phyloP scores from a whole-genome alignment of 345 rosid genomes.

The Corchorus capsularis region DNA sequence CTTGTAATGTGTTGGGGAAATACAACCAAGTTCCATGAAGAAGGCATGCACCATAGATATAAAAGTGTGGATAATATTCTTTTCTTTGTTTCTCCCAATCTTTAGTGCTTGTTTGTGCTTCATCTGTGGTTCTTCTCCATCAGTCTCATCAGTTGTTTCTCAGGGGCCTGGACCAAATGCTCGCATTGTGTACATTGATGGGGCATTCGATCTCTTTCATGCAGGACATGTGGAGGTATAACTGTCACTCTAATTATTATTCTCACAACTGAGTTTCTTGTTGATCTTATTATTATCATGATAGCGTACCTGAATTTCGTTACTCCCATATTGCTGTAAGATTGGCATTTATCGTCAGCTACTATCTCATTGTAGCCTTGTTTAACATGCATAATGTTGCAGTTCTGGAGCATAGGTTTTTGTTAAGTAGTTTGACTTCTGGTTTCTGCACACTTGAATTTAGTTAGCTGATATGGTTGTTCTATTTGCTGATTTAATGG shows the following conservation, averaged over 20 bases:
- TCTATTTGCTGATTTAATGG: neutral
- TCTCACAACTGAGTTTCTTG: slow-evolving; percentile 9
- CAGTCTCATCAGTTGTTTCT: slow-evolving; percentile 16
- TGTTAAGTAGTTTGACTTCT: neutral
- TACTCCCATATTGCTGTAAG: neutral
- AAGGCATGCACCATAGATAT: neutral
- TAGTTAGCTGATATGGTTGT: slow-evolving; percentile 5
- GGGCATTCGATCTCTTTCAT: slow-evolving; percentile 97
- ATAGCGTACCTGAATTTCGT: neutral
- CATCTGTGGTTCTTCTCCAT: neutral
- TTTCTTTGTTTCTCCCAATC: no score
- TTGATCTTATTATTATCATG: neutral
- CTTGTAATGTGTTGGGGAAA: neutral
- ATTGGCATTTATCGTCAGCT: neutral
- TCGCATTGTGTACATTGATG: slow-evolving; percentile 83
- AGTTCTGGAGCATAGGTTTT: neutral
- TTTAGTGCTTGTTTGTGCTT: neutral
- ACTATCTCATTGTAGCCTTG: neutral
- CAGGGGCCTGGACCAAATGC: slow-evolving; percentile 95
- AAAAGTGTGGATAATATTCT: neutral
- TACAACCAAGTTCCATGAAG: neutral
- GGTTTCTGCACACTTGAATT: neutral
- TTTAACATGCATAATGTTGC: neutral
- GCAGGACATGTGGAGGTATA: slow-evolving; percentile 99
- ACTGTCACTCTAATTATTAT: neutral